phyloP scores from a whole-genome alignment of 768 basidiomycete species.

The Hericium erinaceus region DNA sequence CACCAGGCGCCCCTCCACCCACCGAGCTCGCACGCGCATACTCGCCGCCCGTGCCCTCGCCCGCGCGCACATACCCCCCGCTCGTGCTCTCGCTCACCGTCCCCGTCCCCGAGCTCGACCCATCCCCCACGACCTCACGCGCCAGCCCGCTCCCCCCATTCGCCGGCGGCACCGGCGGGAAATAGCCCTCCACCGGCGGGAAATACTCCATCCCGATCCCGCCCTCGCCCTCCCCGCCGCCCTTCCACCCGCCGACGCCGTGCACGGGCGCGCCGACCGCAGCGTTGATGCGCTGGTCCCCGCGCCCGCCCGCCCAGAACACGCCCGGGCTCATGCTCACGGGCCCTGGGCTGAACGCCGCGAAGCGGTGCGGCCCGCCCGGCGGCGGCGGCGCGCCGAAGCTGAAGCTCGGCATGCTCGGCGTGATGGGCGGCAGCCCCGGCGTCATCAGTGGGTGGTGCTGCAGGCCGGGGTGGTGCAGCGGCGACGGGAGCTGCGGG shows the following conservation, averaged over 20 bases:
- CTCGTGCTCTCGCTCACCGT: background rate
- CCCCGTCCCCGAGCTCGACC: background rate
- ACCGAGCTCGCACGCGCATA: background rate
- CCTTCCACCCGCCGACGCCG: slow-evolving; percentile 5
- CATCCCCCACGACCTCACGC: slow-evolving; percentile 18
- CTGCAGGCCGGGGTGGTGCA: slow-evolving; percentile 23
- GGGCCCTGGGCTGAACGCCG: slow-evolving; percentile 47
- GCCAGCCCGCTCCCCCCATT: slow-evolving; percentile 19
- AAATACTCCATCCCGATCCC: background rate
- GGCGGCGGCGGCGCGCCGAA: slow-evolving; percentile 21
- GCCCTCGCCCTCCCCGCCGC: slow-evolving; percentile 5
- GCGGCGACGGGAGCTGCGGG: slow-evolving; percentile 8
- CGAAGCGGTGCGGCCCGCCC: slow-evolving; percentile 53
- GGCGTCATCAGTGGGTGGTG: slow-evolving; percentile 43
- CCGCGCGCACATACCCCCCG: background rate
- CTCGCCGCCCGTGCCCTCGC: background rate
- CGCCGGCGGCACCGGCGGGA: slow-evolving; percentile 28
- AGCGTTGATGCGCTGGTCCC: slow-evolving; percentile 42
- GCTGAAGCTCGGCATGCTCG: slow-evolving; percentile 87
- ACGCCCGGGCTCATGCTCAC: slow-evolving; percentile 65
- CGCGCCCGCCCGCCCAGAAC: slow-evolving; percentile 52
- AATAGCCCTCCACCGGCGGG: slow-evolving; percentile 34
- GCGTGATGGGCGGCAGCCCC: slow-evolving; percentile 91
- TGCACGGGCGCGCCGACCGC: slow-evolving; percentile 54
- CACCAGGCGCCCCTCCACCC: background rate